Base-by-base conservation (phyloP, 495 filamentous ascomycete genomes). In the Parathielavia appendiculata region DNA sequence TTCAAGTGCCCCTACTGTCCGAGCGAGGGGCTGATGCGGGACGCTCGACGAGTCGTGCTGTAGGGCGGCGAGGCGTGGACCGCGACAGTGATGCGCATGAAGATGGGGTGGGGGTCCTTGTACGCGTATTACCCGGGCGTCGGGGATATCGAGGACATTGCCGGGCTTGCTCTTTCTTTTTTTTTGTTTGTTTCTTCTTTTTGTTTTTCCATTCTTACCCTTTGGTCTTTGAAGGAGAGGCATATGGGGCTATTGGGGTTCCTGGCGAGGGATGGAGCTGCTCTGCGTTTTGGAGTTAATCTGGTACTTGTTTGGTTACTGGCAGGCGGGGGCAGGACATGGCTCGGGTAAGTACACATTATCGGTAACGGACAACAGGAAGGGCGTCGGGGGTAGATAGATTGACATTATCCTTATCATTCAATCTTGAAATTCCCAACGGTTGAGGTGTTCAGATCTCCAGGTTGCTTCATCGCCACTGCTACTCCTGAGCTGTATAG, bases 1-100 rank as follows among this genome's bases (percentile, higher is more conserved):
- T 89, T 96, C 76, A 99, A 97, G 70, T 99, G 93, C 63, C 95
- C 93, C 0, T 99, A 99, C 67, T 99, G 93, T 68, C 93, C 93
- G 5, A 84, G 73, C 51, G 95, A 97, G 73, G 90, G 87, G 59
- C 78, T 82, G 63, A 72, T 86, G 23, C 81, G 79, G 54, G 89
- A 96, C 46, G 90, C 91, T 11, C 84, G 77, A 66, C 84, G 87
- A 68, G 86, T 98, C 46, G 74, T 77, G 16, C 59, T 82, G 40
- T 83, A 78, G 66, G 56, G 44, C 30, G 56, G 43, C 51, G 52
- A 41, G 22, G 19, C 48, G 23, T 44, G 39, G 39, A 56, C 58
- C n/a, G n/a, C n/a, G n/a, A n/a, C n/a, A n/a, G n/a, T n/a, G n/a
- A n/a, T n/a, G n/a, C n/a, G n/a, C n/a, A n/a, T n/a, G n/a, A n/a